Percentiles rank a stretch among this genome's conserved stretches.
These are phyloP conservation scores for Niveomyces coronatus DNA, from an alignment of 2,329 filamentous ascomycete species.

Conservation along the genomic window DNA sequence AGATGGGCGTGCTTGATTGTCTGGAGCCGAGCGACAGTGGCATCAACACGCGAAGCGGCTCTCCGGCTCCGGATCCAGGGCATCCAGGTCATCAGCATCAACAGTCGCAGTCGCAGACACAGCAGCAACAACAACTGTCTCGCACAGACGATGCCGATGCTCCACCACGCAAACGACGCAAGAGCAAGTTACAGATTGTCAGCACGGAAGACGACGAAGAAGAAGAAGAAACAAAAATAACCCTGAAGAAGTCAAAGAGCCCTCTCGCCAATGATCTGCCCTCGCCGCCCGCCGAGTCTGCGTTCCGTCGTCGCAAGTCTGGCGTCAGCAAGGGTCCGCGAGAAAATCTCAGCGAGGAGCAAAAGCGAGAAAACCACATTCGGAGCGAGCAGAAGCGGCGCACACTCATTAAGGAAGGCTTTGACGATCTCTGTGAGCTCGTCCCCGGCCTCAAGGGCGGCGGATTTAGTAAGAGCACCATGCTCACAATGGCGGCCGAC, in stretches of 20 bases:
- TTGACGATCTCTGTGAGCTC: constrained; percentile 66
- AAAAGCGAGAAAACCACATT: constrained; percentile 81
- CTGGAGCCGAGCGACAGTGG: constrained; percentile 48
- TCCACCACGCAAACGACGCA: constrained; percentile 41
- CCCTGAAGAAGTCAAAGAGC: constrained; percentile 29
- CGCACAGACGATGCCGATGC: constrained; percentile 29
- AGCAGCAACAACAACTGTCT: constrained; percentile 11
- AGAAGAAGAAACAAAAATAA: constrained; percentile 20
- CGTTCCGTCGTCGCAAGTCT: constrained; percentile 42
- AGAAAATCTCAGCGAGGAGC: constrained; percentile 69
- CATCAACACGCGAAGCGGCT: constrained; percentile 48
- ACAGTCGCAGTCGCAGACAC: background rate
- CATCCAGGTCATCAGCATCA: no score
- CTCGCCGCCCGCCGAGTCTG: constrained; percentile 24
- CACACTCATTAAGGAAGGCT: constrained; percentile 71
- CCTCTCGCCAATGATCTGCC: constrained; percentile 34
- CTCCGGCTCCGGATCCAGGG: constrained; percentile 29
- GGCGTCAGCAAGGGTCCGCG: constrained; percentile 36
- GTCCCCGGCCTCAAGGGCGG: constrained; percentile 66
- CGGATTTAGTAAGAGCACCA: constrained; percentile 73
- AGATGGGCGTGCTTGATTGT: constrained; percentile 46
- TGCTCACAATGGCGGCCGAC: constrained; percentile 63
- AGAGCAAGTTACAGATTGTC: constrained; percentile 40
- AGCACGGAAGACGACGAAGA: constrained; percentile 32
- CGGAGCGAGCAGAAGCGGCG: constrained; percentile 78